phyloP scores from a whole-genome alignment of 2,329 filamentous ascomycete species.

The Teratosphaeria destructans region DNA sequence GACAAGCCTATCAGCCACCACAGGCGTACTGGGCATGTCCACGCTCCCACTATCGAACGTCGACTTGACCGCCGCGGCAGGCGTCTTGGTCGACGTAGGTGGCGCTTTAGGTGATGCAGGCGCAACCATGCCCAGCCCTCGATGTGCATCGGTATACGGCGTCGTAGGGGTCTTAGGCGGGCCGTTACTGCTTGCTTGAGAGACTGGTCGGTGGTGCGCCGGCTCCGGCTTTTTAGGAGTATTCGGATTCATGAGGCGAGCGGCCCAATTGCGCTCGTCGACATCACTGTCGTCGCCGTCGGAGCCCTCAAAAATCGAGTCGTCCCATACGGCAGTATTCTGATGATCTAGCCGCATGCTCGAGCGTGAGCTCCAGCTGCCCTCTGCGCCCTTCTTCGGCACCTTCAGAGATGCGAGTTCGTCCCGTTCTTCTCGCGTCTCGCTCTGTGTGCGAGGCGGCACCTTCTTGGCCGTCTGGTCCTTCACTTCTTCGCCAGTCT shows the following conservation, averaged over 20 bases:
- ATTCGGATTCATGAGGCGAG: conserved; percentile 20
- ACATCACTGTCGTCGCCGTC: conserved; percentile 38
- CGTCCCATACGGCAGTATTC: conserved; percentile 40
- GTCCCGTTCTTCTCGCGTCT: conserved; percentile 37
- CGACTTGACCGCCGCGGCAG: background rate
- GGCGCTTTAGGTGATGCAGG: conserved; percentile 6
- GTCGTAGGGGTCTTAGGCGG: background rate
- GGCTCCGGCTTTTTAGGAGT: conserved; percentile 14
- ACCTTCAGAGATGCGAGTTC: conserved; percentile 29
- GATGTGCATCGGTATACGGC: conserved; percentile 24
- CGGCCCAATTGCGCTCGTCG: conserved; percentile 21
- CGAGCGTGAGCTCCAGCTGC: conserved; percentile 14
- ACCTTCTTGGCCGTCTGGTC: conserved; percentile 30
- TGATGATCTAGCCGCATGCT: conserved; percentile 17
- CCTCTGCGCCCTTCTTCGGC: conserved; percentile 18
- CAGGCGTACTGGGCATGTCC: conserved; percentile 10
- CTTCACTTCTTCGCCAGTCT: conserved; percentile 22
- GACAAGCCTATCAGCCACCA: conserved; percentile 11
- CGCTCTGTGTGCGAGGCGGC: conserved; percentile 35
- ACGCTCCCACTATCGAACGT: background rate
- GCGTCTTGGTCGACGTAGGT: conserved; percentile 2
- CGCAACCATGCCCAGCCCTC: conserved; percentile 26
- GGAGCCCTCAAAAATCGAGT: conserved; percentile 36
- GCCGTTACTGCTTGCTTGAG: conserved; percentile 1
- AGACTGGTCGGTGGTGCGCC: conserved; percentile 6